Base-by-base conservation (phyloP, 306 rosid species). In the Vigna mungo region DNA sequence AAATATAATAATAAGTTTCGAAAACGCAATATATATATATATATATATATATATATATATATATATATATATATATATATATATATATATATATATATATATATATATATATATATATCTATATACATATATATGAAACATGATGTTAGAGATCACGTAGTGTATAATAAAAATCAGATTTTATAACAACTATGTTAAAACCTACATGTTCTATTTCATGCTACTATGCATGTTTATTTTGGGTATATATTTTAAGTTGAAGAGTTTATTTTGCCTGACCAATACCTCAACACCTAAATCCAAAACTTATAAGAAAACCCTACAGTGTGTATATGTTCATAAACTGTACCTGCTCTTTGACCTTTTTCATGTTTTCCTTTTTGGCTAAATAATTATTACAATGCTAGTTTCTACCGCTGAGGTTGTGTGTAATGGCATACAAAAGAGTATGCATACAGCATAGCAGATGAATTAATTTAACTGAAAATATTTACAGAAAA, bases 1-100 rank as follows among this genome's bases (percentile, higher is more conserved):
- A n/a, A 39, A 72, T 67, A 72, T 80, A 72, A 71, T 63, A 64
- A 65, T 65, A 65, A 37, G 32, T 65, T 65, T 66, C 18, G 53
- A 66, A 13, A 41, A 41, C 71, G 34, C 71, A 9, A 66, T 63
- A 63, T n/a, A n/a, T 63, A 62, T 62, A 62, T 14, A 14, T 30
- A 36, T 60, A 41, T 39, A 39, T 39, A 39, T 39, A 39, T 39
- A 39, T 39, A 32, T 32, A 32, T 39, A 39, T 39, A 39, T 41
- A 41, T 41, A 41, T 41, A 41, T 41, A 41, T 41, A 20, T 20
- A 20, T 20, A 20, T 20, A n/a, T n/a, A n/a, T n/a, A n/a, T n/a
- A n/a, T n/a, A n/a, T n/a, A n/a, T n/a, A n/a, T n/a, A 66, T 63
- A 63, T n/a, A n/a, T 63, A 66, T 63, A 63, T n/a, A n/a, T 63